These are phyloP conservation scores for Vinca minor DNA, from an alignment of 257 asterid genomes.

Conservation along the genomic window DNA sequence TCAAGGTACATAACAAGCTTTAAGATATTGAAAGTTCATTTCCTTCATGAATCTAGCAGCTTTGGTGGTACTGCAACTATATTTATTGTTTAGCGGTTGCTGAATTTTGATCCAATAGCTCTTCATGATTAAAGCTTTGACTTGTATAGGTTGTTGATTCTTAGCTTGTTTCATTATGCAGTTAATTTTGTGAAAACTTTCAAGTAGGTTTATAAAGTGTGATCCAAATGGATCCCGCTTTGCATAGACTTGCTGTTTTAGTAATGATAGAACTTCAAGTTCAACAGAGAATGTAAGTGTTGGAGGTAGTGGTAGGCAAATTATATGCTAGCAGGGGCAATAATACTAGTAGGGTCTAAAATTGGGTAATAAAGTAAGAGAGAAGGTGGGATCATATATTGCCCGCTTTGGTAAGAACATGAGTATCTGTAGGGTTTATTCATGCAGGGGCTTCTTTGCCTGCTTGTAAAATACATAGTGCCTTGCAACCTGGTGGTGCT, in stretches of 20 bases:
- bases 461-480: neutral
- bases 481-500: too few relatives aligned
- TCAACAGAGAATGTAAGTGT: constrained; percentile 32
- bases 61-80: too few relatives aligned
- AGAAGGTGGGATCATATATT: constrained; percentile 29
- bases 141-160: neutral
- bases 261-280: too few relatives aligned
- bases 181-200: constrained; percentile 15
- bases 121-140: neutral
- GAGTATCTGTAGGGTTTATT: constrained; percentile 31
- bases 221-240: constrained; percentile 43
- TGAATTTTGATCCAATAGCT: neutral
- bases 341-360: constrained; percentile 32
- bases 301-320: constrained; percentile 47
- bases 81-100: neutral
- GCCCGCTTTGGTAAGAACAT: constrained; percentile 16
- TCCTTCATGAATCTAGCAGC: too few relatives aligned
- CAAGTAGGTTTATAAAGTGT: constrained; percentile 27
- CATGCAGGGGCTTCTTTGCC: constrained; percentile 39
- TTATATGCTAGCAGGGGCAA: constrained; percentile 15
- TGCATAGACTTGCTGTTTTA: constrained; percentile 27
- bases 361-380: constrained; percentile 35
- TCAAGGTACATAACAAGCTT: neutral
- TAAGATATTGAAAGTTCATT: too few relatives aligned
- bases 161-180: neutral